Conservation (phyloP, 1,284 basidiomycete genomes). For the Anthracocystis panici-leucophaei region DNA sequence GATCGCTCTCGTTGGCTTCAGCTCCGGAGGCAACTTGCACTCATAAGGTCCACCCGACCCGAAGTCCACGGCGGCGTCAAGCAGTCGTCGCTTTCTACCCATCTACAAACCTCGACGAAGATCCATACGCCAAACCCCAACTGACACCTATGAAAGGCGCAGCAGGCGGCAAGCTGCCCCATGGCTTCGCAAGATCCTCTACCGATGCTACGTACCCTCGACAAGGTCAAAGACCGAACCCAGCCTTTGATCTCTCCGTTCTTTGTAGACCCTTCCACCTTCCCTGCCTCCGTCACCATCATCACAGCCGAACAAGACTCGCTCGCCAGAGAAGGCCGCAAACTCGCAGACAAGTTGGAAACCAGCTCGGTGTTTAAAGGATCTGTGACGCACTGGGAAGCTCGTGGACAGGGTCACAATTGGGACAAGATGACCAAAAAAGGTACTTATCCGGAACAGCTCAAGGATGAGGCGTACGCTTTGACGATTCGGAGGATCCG, state of each 20-base stretch:
- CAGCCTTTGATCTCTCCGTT: slow-evolving; percentile 50
- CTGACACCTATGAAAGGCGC: slow-evolving; percentile 32
- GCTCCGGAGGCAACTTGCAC: slow-evolving; percentile 50
- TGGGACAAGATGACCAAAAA: slow-evolving; percentile 56
- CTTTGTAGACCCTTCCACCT: slow-evolving; percentile 31
- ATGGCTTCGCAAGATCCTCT: slow-evolving; percentile 43
- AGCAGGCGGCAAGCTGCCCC: slow-evolving; percentile 46
- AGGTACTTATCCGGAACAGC: slow-evolving; percentile 25
- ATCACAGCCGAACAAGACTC: slow-evolving; percentile 49
- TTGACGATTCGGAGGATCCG: slow-evolving; percentile 33
- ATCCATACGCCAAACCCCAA: slow-evolving; percentile 49
- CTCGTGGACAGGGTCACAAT: slow-evolving; percentile 52
- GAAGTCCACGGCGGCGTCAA: slow-evolving; percentile 37
- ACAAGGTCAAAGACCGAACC: slow-evolving; percentile 36
- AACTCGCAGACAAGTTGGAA: slow-evolving; percentile 32
- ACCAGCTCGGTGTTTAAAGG: slow-evolving; percentile 19
- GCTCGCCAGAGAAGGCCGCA: slow-evolving; percentile 39
- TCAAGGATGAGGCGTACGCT: slow-evolving; percentile 47
- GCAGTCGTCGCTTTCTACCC: slow-evolving; percentile 54
- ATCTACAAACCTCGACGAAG: slow-evolving; percentile 54
- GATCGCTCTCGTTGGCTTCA: slow-evolving; percentile 54
- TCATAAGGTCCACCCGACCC: slow-evolving; percentile 31
- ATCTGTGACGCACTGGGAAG: slow-evolving; percentile 43
- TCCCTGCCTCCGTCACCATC: slow-evolving; percentile 42
- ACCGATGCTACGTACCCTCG: slow-evolving; percentile 44